These are phyloP conservation scores for Paracorniculantispora psalliotae DNA, from an alignment of 2,329 filamentous ascomycete species.

Conservation along the genomic window DNA sequence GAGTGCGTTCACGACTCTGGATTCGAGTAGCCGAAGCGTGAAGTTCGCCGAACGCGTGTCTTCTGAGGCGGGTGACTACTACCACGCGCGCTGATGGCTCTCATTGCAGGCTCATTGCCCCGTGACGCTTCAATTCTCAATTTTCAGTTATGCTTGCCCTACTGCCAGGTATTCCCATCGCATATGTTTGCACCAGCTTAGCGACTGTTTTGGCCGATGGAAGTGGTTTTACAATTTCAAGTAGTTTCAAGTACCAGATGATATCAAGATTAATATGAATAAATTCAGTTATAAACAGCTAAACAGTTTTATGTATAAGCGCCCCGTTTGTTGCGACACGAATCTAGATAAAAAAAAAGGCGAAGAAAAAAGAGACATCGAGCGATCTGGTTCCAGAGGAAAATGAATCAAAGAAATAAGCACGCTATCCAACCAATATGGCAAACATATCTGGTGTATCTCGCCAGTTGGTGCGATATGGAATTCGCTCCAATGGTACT, in stretches of 20 bases:
- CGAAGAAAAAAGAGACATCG: neutral
- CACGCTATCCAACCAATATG: neutral
- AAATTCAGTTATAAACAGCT: neutral
- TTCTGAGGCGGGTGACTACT: neutral
- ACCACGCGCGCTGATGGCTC: neutral
- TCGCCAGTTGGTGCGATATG: neutral
- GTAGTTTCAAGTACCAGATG: neutral
- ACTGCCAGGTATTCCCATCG: neutral
- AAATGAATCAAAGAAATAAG: neutral
- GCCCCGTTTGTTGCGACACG: neutral
- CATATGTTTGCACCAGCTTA: neutral
- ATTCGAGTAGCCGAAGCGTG: neutral
- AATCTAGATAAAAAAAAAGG: neutral
- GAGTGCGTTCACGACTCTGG: neutral
- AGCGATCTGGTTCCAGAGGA: neutral
- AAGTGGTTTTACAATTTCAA: neutral
- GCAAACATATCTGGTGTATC: slow-evolving; percentile 1
- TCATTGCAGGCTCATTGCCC: neutral
- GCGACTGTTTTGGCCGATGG: no score
- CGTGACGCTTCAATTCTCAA: neutral
- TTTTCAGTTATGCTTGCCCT: neutral
- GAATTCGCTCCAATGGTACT: neutral
- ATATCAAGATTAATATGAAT: neutral
- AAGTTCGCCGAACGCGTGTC: neutral
- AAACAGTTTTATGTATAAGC: neutral